Evolutionary conservation across 169 alveolate genomes (phyloP), one percentile per base, ranked within the genome.

Genomic region (Babesia ovata): DNA sequence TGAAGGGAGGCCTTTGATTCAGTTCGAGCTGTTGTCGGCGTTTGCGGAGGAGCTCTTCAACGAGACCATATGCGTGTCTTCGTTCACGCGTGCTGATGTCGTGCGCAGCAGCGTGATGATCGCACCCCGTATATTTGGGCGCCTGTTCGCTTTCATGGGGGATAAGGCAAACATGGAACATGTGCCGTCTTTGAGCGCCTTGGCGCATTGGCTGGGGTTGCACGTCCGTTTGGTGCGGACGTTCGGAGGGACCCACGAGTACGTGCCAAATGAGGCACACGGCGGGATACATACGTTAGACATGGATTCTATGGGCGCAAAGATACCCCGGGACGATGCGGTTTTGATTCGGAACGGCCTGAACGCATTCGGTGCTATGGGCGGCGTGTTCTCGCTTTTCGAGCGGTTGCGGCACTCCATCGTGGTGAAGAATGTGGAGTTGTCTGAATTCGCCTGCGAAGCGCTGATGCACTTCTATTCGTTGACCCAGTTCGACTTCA

Each of bases 81-180:
- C 24, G 29, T 28, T 29, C 21, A 12, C 46, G 19, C 54, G 85
- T 12, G 62, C 63, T 1, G 56, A 42, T 24, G 22, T 63, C n/a
- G 61, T 75, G 42, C 76, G 85, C 19, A 50, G 60, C n/a, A 39
- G 85, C 36, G 85, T 67, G n/a, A 63, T 61, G 76, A 36, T 21
- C 29, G 59, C 79, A 6, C 85, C 85, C 19, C 21, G 85, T n/a
- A 63, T 75, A 8, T 75, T 75, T 24, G 24, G 42, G 53, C 33
- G 59, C 19, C 63, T 75, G 44, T 63, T 75, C 24, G 46, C 39
- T 1, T 16, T 12, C 14, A 21, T 54, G 33, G 22, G n/a, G 8
- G 70, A 57, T 10, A 66, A 26, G 26, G 7, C 76, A 0, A 53
- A 13, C 24, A 53, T n/a, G 4, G 75, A 28, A 29, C 45, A 13